These are phyloP conservation scores for Oryza coarctata DNA, from an alignment of 176 grass and related monocot species.

Conservation along the genomic window DNA sequence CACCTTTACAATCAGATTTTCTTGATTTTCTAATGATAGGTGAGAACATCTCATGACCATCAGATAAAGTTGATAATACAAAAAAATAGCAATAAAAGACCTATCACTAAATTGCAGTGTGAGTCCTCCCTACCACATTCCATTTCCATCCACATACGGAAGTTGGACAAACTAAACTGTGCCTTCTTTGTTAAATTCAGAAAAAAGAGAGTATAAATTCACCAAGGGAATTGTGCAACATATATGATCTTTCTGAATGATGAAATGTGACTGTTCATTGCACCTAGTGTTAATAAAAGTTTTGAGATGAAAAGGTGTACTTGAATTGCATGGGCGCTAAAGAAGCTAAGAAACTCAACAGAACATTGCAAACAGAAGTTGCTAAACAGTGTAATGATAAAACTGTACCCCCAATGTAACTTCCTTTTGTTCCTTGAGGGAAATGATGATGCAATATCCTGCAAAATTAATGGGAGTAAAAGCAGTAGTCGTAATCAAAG, in stretches of 20 bases:
- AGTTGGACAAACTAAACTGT: slow-evolving; percentile 10
- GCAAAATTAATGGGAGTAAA: slow-evolving; percentile 22
- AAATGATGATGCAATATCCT: slow-evolving; percentile 33
- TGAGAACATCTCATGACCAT: not conserved
- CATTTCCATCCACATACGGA: not conserved
- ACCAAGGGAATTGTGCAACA: not conserved
- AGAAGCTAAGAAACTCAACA: slow-evolving; percentile 13
- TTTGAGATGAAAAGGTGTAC: slow-evolving; percentile 6
- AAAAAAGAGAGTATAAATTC: not conserved
- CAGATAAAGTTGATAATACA: not conserved
- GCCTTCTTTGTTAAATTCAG: slow-evolving; percentile 6
- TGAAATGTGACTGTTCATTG: not conserved
- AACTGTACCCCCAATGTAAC: slow-evolving; percentile 55
- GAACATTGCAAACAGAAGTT: not conserved
- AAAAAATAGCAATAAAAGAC: slow-evolving; percentile 3
- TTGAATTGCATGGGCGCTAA: not conserved
- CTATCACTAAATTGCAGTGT: slow-evolving; percentile 16
- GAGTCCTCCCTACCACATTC: not conserved
- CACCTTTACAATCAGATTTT: not conserved
- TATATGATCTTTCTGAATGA: slow-evolving; percentile 3
- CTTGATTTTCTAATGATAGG: not conserved
- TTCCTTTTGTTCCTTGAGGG: slow-evolving; percentile 56
- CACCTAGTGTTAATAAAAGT: not conserved
- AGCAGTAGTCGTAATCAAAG: not conserved
- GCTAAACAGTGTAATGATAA: slow-evolving; percentile 1